Base-by-base conservation (phyloP, 805 yeast genomes). In the Metschnikowia baotianmanensis region DNA sequence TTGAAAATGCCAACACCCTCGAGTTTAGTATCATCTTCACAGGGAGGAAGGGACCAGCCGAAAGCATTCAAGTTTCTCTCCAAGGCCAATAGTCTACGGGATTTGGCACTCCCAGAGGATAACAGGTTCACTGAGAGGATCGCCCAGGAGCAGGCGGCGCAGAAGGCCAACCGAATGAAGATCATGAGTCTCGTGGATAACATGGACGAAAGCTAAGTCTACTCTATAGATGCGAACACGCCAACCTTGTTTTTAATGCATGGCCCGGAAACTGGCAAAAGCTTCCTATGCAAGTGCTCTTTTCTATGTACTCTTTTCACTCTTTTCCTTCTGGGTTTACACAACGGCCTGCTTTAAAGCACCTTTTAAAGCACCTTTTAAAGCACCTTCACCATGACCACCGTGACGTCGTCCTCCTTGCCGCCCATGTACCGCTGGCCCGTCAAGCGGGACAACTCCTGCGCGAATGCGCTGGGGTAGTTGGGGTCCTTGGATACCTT, bases 371-470 rank as follows among this genome's bases (percentile, higher is more conserved):
- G n/a, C n/a, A n/a, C n/a, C n/a, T n/a, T n/a, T 22, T 28, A 48
- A 10, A 47, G 51, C 23, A 86, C 88, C 55, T 78, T 75, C 31
- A 88, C 80, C 55, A 86, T 72, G 1, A 90, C 83, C 13, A 84
- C 78, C 1, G 98, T 88, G 27, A 93, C 84, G 62, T 91, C 99
- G 64, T 91, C 99, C 33, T 89, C 95, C 65, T 91, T 91, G 11
- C 99, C 99, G 24, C 99, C 98, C 43, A 79, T 70, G 56, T 86
- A 85, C 31, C 72, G 68, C 55, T 80, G 83, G 3, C 84, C 84
- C 1, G 87, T 77, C 36, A 83, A 58, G 50, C 78, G 70, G 9
- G 82, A 71, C 41, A 85, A 69, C 55, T 83, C 86, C 61, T 83
- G 89, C 6, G 96, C 84, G 63, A 91, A 91, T 0, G 91, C 95